Conservation (phyloP, 2,329 filamentous ascomycete species). For the Aspergillus fijiensis region DNA sequence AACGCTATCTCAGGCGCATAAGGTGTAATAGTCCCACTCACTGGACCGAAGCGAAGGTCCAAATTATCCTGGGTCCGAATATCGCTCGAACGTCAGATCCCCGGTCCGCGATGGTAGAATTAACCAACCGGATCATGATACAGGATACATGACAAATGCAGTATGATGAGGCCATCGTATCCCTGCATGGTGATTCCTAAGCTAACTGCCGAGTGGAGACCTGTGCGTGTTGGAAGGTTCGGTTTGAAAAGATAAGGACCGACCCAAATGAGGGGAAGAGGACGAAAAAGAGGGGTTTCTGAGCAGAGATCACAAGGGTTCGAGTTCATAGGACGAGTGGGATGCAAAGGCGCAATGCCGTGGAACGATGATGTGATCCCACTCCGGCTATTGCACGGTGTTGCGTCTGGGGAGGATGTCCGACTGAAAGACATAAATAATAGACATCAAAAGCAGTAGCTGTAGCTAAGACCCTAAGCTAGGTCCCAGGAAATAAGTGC, state of each 20-base stretch:
- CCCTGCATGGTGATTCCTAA: constrained; percentile 25
- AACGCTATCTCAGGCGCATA: constrained; percentile 10
- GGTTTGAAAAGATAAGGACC: constrained; percentile 9
- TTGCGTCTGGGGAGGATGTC: not conserved
- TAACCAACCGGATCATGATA: not conserved
- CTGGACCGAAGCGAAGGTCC: not conserved
- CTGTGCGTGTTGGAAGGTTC: not conserved
- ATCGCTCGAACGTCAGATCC: not conserved
- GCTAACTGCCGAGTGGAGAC: constrained; percentile 9
- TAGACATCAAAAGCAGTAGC: not conserved
- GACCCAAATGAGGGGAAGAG: not conserved
- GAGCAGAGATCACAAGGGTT: not conserved
- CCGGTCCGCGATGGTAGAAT: not conserved
- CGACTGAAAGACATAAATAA: not conserved
- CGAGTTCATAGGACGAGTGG: not conserved
- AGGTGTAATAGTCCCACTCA: constrained; percentile 9
- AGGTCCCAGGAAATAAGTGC: not conserved
- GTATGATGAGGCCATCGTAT: constrained; percentile 22
- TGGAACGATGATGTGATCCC: constrained; percentile 34
- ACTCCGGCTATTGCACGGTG: not conserved
- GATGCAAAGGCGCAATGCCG: constrained; percentile 29
- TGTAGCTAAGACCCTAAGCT: not conserved
- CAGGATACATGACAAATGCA: not conserved
- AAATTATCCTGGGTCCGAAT: not conserved
- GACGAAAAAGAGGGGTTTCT: constrained; percentile 6